Evolutionary conservation across 345 rosid genomes (phyloP).

Genomic region (Salix koriyanagi): DNA sequence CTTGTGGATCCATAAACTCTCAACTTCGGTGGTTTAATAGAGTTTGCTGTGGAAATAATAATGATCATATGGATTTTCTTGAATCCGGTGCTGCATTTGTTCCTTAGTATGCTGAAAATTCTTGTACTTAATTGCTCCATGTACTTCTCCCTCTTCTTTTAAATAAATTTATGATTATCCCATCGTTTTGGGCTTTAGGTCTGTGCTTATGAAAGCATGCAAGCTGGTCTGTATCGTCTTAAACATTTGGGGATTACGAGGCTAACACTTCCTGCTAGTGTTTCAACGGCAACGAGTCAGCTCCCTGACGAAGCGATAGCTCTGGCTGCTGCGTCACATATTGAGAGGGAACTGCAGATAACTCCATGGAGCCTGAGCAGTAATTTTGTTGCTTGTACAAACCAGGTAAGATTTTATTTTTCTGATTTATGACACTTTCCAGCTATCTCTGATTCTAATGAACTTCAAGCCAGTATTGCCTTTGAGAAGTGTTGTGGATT

Average conservation of each 20-base stretch:
- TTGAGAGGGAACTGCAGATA: slow-evolving; percentile 91
- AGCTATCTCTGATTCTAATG: not conserved
- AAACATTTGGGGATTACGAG: slow-evolving; percentile 88
- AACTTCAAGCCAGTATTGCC: not conserved
- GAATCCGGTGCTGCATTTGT: not conserved
- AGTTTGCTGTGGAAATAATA: not conserved
- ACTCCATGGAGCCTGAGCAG: slow-evolving; percentile 95
- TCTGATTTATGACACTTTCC: slow-evolving; percentile 4
- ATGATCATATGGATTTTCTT: not conserved
- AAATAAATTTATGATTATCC: not conserved
- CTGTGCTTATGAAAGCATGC: slow-evolving; percentile 96
- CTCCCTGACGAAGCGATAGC: slow-evolving; percentile 94
- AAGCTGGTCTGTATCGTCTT: slow-evolving; percentile 83
- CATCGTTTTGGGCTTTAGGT: slow-evolving; percentile 40
- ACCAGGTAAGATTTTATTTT: slow-evolving; percentile 55
- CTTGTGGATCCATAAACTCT: not conserved
- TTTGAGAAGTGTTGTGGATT: not conserved
- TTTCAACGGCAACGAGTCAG: slow-evolving; percentile 84
- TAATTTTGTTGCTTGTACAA: slow-evolving; percentile 90
- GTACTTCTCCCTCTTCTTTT: slow-evolving; percentile 1
- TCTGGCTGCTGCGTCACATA: slow-evolving; percentile 95
- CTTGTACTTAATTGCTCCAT: not conserved
- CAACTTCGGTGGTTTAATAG: not conserved
- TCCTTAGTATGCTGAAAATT: not conserved
- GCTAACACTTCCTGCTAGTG: slow-evolving; percentile 64